Base-by-base conservation (phyloP, 1,139 yeast genomes). In the Saccharomyces uvarum region DNA sequence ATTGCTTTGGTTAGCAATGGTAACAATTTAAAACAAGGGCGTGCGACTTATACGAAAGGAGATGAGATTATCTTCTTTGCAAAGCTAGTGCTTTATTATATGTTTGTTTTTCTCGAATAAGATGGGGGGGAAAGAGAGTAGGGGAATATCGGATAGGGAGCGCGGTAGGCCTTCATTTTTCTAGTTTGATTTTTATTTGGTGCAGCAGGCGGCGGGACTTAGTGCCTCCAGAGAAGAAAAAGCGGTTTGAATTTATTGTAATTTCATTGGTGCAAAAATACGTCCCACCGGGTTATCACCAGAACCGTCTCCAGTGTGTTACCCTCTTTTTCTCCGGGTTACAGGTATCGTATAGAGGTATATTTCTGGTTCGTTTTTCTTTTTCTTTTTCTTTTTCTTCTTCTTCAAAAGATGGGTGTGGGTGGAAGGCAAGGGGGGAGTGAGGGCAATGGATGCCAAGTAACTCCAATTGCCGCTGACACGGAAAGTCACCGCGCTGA, bases 141-240 rank as follows among this genome's bases (percentile, higher is more conserved):
- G 26, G 44, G 44, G 44, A 38, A 38, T 38, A 38, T 38, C 44
- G 44, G 44, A 19, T 38, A 38, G 44, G 44, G 44, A 38, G 44
- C 44, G 44, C 44, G n/a, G 44, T 38, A 38, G 44, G 21, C 42
- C 44, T 38, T 19, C 19, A 19, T 9, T 38, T 38, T 38, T 38
- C 44, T 38, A 16, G 26, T 38, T 38, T 38, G 44, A 11, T 5
- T 38, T 16, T 38, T 38, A 38, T 38, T 38, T 38, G 44, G 44
- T 38, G 44, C 44, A 38, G 44, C 44, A 19, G 44, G 19, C 44
- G 19, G 44, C 44, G 44, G 26, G 44, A 26, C 44, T 24, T 19
- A 19, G 26, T 9, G 9, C 24, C 4, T 38, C 44, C 19, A 19
- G n/a, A 38, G 44, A 19, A 9, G 24, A 38, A 38, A 38, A 38